A percentile compares a stretch with the other conserved stretches of the same genome.
Evolutionary conservation across 768 basidiomycete genomes (phyloP).

Genomic region (Tephrocybe sp.): DNA sequence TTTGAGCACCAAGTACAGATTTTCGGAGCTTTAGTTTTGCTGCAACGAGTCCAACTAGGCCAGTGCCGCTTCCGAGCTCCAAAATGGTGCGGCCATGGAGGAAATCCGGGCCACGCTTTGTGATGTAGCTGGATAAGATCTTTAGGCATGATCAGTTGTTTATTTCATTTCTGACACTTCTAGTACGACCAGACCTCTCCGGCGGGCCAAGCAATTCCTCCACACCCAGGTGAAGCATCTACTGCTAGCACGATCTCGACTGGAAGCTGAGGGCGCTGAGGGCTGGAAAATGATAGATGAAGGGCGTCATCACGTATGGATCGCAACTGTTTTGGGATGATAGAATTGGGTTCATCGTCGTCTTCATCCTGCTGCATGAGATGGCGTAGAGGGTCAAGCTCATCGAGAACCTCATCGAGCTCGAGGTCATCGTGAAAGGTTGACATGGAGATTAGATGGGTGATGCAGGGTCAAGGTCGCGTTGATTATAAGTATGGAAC

Average conservation of each 20-base stretch:
- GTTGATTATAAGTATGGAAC: constrained; percentile 27
- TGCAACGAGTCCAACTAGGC: constrained; percentile 86
- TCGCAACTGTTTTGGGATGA: constrained; percentile 55
- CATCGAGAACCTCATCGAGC: constrained; percentile 54
- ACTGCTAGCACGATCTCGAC: constrained; percentile 56
- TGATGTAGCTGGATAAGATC: constrained; percentile 80
- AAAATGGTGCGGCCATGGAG: constrained; percentile 61
- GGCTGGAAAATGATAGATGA: constrained; percentile 37
- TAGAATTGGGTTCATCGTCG: constrained; percentile 24
- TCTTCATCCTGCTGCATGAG: constrained; percentile 41
- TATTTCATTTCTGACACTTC: not conserved
- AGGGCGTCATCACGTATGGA: constrained; percentile 50
- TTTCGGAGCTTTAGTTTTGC: constrained; percentile 43
- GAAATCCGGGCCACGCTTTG: constrained; percentile 47
- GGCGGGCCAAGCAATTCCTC: constrained; percentile 91
- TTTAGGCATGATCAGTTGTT: constrained; percentile 28
- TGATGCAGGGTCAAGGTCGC: constrained; percentile 7
- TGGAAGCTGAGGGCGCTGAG: constrained; percentile 20
- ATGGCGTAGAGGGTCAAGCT: constrained; percentile 61
- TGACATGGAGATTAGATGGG: constrained; percentile 12
- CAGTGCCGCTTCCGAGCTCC: constrained; percentile 91
- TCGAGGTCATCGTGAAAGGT: constrained; percentile 33
- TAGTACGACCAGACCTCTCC: constrained; percentile 62
- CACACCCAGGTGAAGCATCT: constrained; percentile 86
- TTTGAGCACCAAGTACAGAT: constrained; percentile 36